Conservation (phyloP, 768 basidiomycete species). For the Kwoniella sp. region DNA sequence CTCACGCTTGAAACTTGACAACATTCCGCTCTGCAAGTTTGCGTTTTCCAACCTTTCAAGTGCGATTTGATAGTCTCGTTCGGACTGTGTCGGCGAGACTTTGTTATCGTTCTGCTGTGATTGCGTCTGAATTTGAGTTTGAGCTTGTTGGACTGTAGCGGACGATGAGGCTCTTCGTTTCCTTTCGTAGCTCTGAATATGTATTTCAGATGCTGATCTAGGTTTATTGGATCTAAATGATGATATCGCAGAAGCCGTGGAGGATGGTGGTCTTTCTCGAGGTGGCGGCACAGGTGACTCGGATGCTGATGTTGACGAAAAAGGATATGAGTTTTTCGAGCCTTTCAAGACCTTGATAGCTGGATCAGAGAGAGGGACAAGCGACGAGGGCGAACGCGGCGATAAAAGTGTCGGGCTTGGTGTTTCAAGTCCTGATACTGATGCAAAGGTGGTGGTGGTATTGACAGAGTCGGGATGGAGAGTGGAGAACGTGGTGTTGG, state of each 20-base stretch:
- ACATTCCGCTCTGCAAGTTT: constrained; percentile 42
- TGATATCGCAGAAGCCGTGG: not conserved
- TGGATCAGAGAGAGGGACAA: constrained; percentile 23
- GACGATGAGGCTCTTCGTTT: not conserved
- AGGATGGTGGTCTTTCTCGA: not conserved
- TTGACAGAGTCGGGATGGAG: not conserved
- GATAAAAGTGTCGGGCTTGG: constrained; percentile 3
- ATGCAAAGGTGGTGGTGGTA: not conserved
- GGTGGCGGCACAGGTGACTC: not conserved
- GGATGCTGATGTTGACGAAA: constrained; percentile 1
- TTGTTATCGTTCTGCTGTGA: not conserved
- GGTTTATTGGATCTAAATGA: not conserved
- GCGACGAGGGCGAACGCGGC: constrained; percentile 20
- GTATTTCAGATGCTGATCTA: constrained; percentile 9
- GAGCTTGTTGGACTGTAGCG: not conserved
- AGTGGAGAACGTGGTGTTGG: not conserved
- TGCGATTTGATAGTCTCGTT: constrained; percentile 28
- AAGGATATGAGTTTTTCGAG: constrained; percentile 2
- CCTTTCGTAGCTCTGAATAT: constrained; percentile 3
- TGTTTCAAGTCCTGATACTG: not conserved
- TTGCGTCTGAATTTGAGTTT: too few species aligned
- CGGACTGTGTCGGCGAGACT: not conserved
- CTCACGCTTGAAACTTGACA: constrained; percentile 52
- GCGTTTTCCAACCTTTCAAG: constrained; percentile 32
- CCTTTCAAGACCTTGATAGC: constrained; percentile 1